Evolutionary conservation across 192 early-diverging fungal species (phyloP).

Genomic region (Linnemannia exigua): DNA sequence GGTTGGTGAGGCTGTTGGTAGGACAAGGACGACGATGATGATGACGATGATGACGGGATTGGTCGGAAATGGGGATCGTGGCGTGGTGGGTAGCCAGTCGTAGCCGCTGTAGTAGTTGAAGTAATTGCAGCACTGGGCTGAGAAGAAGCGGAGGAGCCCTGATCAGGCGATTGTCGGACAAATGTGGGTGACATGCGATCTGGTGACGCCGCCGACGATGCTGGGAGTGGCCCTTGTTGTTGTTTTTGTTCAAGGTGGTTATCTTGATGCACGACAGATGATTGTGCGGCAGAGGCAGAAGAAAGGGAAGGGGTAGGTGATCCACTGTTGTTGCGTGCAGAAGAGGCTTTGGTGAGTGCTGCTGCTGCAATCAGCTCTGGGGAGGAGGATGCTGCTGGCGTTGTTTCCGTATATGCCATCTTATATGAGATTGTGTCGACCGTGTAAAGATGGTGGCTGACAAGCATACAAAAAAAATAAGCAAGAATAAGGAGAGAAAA

Average conservation of each 20-base stretch:
- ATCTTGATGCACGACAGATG: background rate
- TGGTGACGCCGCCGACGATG: slow-evolving; percentile 5
- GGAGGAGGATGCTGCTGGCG: slow-evolving; percentile 14
- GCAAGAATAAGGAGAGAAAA: background rate
- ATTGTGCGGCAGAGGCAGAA: background rate
- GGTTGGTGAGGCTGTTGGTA: no score
- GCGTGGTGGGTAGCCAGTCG: background rate
- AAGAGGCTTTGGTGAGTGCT: slow-evolving; percentile 6
- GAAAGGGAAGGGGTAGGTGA: slow-evolving; percentile 18
- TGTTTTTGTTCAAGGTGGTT: slow-evolving; percentile 7
- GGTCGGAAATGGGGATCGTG: background rate
- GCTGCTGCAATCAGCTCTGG: slow-evolving; percentile 13
- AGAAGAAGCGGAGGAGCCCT: background rate
- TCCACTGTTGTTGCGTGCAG: background rate
- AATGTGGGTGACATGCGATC: slow-evolving; percentile 5
- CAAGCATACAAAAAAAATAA: slow-evolving; percentile 1
- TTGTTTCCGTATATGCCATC: slow-evolving; percentile 11
- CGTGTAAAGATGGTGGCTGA: background rate
- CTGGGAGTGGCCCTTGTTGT: background rate
- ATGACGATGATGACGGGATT: background rate
- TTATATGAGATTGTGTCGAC: slow-evolving; percentile 9
- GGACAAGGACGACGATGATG: background rate
- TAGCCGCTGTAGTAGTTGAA: background rate
- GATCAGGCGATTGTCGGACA: slow-evolving; percentile 11
- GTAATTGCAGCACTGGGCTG: background rate